Evolutionary conservation across 306 rosid genomes (phyloP), one percentile per base, ranked within the genome.

Genomic region (Acacia acuminata): DNA sequence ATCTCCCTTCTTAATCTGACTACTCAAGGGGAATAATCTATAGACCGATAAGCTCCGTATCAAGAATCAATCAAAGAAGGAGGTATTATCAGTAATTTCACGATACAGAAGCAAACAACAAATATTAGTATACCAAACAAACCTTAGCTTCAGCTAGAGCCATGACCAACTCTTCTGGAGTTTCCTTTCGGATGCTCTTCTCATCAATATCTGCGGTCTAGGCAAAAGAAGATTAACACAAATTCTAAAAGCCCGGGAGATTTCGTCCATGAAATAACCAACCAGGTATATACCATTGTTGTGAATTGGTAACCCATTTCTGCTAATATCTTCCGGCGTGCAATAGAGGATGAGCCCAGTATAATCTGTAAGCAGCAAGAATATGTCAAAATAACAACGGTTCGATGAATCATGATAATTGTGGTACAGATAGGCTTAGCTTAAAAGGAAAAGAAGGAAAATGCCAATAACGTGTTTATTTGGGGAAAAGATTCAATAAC

Each of bases 91-190:
- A 56, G 24, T 44, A 45, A 55, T 36, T 77, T 67, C 20, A 70
- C 77, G 9, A 1, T 42, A 64, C 38, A 36, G 67, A 22, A 44
- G 32, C 25, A 19, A 60, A 47, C 9, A 64, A 73, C 2, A 71
- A 27, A 38, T 27, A 61, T 51, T 71, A 27, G 70, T 9, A 30
- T 5, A 64, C 10, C 5, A 82, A 51, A 66, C 81, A 38, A 43
- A 92, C 99, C 99, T 96, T 96, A 40, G 98, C 98, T 84, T 94
- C 92, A 3, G 98, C 98, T 51, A 96, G 90, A 82, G 97, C 94
- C 93, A 94, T 82, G 75, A 96, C 99, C 82, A 96, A 82, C 42
- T 94, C 97, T 79, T 94, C 94, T 3, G 98, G 98, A 53, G 85
- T 89, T 69, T 90, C 97, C 84, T 82, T 94, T 63, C 99, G 89